Conservation (phyloP, 1,139 yeast genomes). For the Scheffersomyces cryptocercus region DNA sequence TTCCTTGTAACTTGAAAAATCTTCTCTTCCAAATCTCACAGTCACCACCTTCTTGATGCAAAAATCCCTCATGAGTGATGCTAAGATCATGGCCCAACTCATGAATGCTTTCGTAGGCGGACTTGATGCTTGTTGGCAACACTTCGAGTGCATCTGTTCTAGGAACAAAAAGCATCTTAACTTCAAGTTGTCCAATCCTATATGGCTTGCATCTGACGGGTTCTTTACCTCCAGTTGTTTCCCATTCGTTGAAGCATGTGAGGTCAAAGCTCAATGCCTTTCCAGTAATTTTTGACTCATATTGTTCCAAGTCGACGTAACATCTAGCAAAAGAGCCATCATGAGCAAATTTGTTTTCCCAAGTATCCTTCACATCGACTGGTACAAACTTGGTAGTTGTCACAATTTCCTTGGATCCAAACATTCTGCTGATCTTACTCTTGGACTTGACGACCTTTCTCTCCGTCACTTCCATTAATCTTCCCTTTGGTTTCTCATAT, state of each 20-base stretch:
- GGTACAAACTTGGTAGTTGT: conserved; percentile 59
- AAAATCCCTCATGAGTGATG: conserved; percentile 54
- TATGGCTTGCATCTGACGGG: conserved; percentile 51
- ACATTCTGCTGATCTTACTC: conserved; percentile 44
- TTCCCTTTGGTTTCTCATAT: conserved; percentile 56
- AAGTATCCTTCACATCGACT: conserved; percentile 51
- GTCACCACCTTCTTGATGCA: conserved; percentile 82
- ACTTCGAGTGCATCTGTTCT: conserved; percentile 55
- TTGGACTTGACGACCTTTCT: conserved; percentile 50
- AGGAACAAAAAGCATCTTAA: conserved; percentile 73
- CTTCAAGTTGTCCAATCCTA: conserved; percentile 65
- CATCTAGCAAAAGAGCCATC: conserved; percentile 91
- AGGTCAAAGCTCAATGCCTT: conserved; percentile 52
- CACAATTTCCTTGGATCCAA: conserved; percentile 51
- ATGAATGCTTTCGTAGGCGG: conserved; percentile 55
- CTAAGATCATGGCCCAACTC: conserved; percentile 44
- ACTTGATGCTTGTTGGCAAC: conserved; percentile 64
- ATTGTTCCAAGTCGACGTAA: conserved; percentile 62
- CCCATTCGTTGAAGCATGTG: conserved; percentile 85
- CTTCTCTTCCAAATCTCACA: conserved; percentile 63
- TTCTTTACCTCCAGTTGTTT: conserved; percentile 36
- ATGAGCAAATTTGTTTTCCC: conserved; percentile 62
- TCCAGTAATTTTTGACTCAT: conserved; percentile 57
- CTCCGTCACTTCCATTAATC: conserved; percentile 60
- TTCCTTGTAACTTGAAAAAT: conserved; percentile 60